Base-by-base conservation (phyloP, 1,284 basidiomycete species). In the Tausonia pullulans region DNA sequence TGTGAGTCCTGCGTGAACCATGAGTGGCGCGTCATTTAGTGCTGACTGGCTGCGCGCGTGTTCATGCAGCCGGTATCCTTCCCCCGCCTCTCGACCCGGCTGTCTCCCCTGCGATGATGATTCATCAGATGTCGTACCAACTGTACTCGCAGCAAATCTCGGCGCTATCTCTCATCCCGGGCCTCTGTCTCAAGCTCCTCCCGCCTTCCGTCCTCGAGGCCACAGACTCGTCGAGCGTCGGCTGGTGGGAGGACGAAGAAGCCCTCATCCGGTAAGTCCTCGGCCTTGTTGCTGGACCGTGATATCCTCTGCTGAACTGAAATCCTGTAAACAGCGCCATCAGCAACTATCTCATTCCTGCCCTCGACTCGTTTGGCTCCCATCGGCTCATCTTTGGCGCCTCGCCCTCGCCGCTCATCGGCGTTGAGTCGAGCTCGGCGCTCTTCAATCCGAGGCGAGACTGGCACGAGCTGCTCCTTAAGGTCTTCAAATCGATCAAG, bases 51-150 rank as follows among this genome's bases (percentile, higher is more conserved):
- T 27, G 27, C 27, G 27, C 27, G 27, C 27, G 27, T 27, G 27
- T 27, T 43, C 14, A 9, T n/a, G 50, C 71, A 93, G 90, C 87
- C 63, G 90, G 90, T 71, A 77, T 91, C 45, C 81, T 93, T 2
- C 90, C 89, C 39, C 90, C 90, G n/a, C 87, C 89, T 1, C 82
- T 90, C 69, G 84, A 85, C 69, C 78, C 87, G 55, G 77, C 82
- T 55, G 77, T 87, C 41, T 84, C 87, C 0, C 84, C 87, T 62
- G 86, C 88, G 43, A 85, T 88, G 71, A 78, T 90, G 72, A 84
- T 88, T 77, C 84, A 83, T 58, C 85, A 89, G 68, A 82, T 84
- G 2, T 80, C 79, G 5, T 93, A 91, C 74, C 79, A 82, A 43
- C 79, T 82, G 46, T 90, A 88, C 76, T 85, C 90, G 71, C 80